Conservation (phyloP, 345 rosid genomes). For the Firmiana major region DNA sequence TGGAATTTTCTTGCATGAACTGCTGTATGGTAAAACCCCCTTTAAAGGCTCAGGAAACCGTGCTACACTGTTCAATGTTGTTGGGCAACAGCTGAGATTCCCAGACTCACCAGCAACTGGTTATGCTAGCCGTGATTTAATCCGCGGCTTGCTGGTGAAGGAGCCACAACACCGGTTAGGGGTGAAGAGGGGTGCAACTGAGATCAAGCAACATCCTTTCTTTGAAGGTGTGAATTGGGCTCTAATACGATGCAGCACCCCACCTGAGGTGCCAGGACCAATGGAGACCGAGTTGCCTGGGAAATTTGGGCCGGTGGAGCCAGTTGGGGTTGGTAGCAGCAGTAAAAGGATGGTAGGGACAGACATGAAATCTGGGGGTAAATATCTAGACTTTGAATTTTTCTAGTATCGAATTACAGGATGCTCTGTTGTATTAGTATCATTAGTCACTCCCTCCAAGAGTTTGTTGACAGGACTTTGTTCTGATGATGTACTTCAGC, state of each 20-base stretch:
- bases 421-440: constrained; percentile 25
- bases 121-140: constrained; percentile 81
- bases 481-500: constrained; percentile 4
- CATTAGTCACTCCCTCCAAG: constrained; percentile 22
- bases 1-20: constrained; percentile 89
- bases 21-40: constrained; percentile 84
- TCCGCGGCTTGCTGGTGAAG: constrained; percentile 78
- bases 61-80: constrained; percentile 89
- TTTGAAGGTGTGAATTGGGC: constrained; percentile 99
- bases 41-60: constrained; percentile 95
- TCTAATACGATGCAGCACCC: constrained; percentile 89
- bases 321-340: constrained; percentile 62
- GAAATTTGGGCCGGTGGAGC: constrained; percentile 56
- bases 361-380: constrained; percentile 77
- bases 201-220: constrained; percentile 95
- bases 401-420: constrained; percentile 40
- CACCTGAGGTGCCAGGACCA: constrained; percentile 90
- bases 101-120: constrained; percentile 88
- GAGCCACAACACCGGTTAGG: constrained; percentile 93
- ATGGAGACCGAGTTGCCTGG: constrained; percentile 60
- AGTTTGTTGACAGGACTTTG: constrained; percentile 2
- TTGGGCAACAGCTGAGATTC: constrained; percentile 85
- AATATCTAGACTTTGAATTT: constrained; percentile 94
- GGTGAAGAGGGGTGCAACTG: constrained; percentile 94
- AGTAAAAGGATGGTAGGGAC: constrained; percentile 64